Evolutionary conservation across 768 basidiomycete genomes (phyloP).

Genomic region (Tulasnella sp.): DNA sequence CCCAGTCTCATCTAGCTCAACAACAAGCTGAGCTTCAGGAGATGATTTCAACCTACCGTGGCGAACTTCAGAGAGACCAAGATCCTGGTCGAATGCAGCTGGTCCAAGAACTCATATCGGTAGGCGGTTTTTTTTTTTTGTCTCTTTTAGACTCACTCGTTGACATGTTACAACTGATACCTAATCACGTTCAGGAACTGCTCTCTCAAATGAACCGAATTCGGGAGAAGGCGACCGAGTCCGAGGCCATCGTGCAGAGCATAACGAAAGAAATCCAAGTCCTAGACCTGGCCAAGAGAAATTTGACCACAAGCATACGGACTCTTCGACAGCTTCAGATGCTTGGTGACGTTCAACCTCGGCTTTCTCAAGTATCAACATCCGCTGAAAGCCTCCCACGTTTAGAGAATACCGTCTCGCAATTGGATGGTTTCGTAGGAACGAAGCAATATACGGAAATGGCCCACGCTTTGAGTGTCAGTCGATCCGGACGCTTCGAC

Average conservation of each 20-base stretch:
- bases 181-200: slow-evolving; percentile 50
- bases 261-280: slow-evolving; percentile 96
- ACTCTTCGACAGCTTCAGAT: slow-evolving; percentile 83
- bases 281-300: slow-evolving; percentile 48
- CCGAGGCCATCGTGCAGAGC: slow-evolving; percentile 87
- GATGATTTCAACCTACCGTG: slow-evolving; percentile 59
- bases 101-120: slow-evolving; percentile 94
- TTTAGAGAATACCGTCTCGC: slow-evolving; percentile 69
- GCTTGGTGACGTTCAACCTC: slow-evolving; percentile 52
- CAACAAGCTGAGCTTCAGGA: slow-evolving; percentile 57
- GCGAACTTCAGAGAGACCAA: slow-evolving; percentile 61
- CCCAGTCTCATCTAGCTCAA: slow-evolving; percentile 55
- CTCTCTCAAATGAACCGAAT: slow-evolving; percentile 93
- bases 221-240: slow-evolving; percentile 92
- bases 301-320: slow-evolving; percentile 75
- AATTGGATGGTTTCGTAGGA: slow-evolving; percentile 65
- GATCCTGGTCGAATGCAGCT: slow-evolving; percentile 81
- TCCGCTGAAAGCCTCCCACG: too few species aligned
- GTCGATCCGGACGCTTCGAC: slow-evolving; percentile 27
- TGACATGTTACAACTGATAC: slow-evolving; percentile 12
- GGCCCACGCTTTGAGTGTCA: slow-evolving; percentile 64
- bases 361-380: neutral
- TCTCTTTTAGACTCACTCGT: neutral
- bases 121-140: slow-evolving; percentile 28
- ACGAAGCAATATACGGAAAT: slow-evolving; percentile 76